A percentile compares a stretch with the other conserved stretches of the same genome.
Conservation (phyloP, 768 basidiomycete species). For the Russula brevipes region DNA sequence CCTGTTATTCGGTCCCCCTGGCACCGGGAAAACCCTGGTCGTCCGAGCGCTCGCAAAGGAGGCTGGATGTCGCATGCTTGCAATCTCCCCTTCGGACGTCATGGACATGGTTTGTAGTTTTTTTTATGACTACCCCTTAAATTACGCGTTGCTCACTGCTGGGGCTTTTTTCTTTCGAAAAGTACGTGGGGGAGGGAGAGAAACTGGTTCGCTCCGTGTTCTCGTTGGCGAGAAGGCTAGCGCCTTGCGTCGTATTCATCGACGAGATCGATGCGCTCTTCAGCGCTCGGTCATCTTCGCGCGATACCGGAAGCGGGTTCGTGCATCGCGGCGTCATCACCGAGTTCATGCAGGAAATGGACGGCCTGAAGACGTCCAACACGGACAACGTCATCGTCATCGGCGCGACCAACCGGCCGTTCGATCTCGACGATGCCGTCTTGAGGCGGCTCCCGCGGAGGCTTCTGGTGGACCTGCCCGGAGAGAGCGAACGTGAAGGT, state of each 20-base stretch:
- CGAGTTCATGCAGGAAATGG: constrained; percentile 97
- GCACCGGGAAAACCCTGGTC: constrained; percentile 86
- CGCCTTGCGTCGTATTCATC: constrained; percentile 90
- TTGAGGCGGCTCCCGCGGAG: constrained; percentile 83
- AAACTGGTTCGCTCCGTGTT: constrained; percentile 89
- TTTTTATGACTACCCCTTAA: constrained; percentile 6
- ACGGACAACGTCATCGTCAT: constrained; percentile 86
- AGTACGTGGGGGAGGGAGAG: constrained; percentile 89
- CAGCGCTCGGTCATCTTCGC: constrained; percentile 72
- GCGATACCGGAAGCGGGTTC: constrained; percentile 71
- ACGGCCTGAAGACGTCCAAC: constrained; percentile 75
- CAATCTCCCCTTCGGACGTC: constrained; percentile 86
- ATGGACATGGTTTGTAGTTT: constrained; percentile 79
- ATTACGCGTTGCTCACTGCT: constrained; percentile 3
- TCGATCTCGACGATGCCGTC: constrained; percentile 89
- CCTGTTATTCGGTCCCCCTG: constrained; percentile 88
- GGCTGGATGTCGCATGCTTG: constrained; percentile 90
- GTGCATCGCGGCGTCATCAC: constrained; percentile 87
- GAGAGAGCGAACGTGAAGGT: constrained; percentile 82
- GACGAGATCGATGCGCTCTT: constrained; percentile 95
- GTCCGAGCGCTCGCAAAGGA: constrained; percentile 90
- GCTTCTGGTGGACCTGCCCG: constrained; percentile 83
- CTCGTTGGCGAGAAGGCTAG: constrained; percentile 73
- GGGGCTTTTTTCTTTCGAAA: not conserved
- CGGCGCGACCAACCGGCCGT: constrained; percentile 90